A percentile compares a stretch with the other conserved stretches of the same genome.
phyloP scores from a whole-genome alignment of 1,139 yeast species.

The Ogataea hybrid region DNA sequence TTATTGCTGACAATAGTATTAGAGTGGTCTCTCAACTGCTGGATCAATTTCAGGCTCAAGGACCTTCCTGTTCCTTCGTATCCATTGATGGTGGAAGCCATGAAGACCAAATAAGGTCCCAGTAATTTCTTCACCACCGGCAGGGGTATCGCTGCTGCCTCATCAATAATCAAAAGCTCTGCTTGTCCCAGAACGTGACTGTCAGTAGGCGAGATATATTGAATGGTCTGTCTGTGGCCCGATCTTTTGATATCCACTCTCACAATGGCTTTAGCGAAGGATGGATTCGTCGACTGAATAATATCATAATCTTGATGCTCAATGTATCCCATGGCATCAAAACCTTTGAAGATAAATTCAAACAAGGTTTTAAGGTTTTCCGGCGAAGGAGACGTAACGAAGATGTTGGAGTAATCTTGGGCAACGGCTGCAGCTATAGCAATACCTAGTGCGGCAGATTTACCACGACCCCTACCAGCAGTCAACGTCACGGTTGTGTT shows the following conservation, averaged over 20 bases:
- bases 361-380: constrained; percentile 93
- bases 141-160: constrained; percentile 98
- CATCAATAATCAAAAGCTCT: constrained; percentile 92
- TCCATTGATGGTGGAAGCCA: constrained; percentile 98
- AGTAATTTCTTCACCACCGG: constrained; percentile 87
- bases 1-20: constrained; percentile 40
- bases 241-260: constrained; percentile 86
- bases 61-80: constrained; percentile 99
- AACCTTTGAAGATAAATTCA: constrained; percentile 92
- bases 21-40: constrained; percentile 82
- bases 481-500: constrained; percentile 89
- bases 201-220: constrained; percentile 91
- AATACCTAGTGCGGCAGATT: constrained; percentile 96
- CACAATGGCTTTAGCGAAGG: constrained; percentile 91
- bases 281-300: constrained; percentile 91
- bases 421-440: constrained; percentile 97
- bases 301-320: constrained; percentile 96
- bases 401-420: constrained; percentile 93
- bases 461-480: constrained; percentile 99
- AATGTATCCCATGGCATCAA: constrained; percentile 89
- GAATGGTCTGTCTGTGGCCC: constrained; percentile 93
- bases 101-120: constrained; percentile 94
- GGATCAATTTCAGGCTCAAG: constrained; percentile 84
- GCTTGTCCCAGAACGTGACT: constrained; percentile 96
- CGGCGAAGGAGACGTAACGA: constrained; percentile 97